Conservation (phyloP, 768 basidiomycete species). For the Suillus paluster region DNA sequence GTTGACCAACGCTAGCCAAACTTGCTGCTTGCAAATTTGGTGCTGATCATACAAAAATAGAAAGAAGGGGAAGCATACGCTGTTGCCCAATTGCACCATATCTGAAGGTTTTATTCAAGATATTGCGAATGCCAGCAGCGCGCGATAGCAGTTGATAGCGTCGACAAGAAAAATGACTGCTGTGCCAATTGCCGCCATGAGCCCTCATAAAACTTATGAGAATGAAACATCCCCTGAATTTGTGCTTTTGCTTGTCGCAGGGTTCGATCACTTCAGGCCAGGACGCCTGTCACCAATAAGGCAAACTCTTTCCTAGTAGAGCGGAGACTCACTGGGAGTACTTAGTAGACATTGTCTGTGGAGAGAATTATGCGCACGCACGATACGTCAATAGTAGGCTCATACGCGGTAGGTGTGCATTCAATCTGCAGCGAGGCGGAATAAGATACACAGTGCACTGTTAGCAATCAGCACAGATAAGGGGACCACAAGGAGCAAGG, state of each 20-base stretch:
- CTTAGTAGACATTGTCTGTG: no score
- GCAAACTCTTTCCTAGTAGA: no score
- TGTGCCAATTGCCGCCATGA: neutral
- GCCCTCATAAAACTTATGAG: neutral
- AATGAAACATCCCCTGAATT: neutral
- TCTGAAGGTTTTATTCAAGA: no score
- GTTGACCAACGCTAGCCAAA: no score
- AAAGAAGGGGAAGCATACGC: neutral
- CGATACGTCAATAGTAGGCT: no score
- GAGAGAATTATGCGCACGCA: no score
- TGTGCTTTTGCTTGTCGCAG: neutral
- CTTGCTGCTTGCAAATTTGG: neutral
- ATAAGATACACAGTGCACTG: slow-evolving; percentile 13
- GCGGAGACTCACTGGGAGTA: no score
- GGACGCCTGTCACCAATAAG: no score
- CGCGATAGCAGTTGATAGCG: neutral
- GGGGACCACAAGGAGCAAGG: slow-evolving; percentile 65
- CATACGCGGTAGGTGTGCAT: no score
- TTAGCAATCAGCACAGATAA: slow-evolving; percentile 65
- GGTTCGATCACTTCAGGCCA: neutral
- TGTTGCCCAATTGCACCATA: neutral
- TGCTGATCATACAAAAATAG: neutral
- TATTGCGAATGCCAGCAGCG: no score
- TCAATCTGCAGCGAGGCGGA: slow-evolving; percentile 36
- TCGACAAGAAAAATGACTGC: neutral